A percentile compares a stretch with the other conserved stretches of the same genome.
These are phyloP conservation scores for barley (Hordeum vulgare) DNA, from an alignment of 176 grass and related monocot genomes.

Conservation along the genomic window MorexV3_pseudomolecules_assembly NC_058518.1:477667073-477667572, in stretches of 20 bases:
- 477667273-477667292: neutral
- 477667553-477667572: slow-evolving; percentile 18
- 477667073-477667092: slow-evolving; percentile 14
- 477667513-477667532: slow-evolving; percentile 60
- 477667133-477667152: slow-evolving; percentile 4
- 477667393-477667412: slow-evolving; percentile 50
- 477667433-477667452: slow-evolving; percentile 14
- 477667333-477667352: slow-evolving; percentile 43
- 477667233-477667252: neutral
- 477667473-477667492: neutral
- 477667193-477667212: slow-evolving; percentile 38
- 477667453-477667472: slow-evolving; percentile 6
- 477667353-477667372: slow-evolving; percentile 41
- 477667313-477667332: neutral
- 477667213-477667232: slow-evolving; percentile 5
- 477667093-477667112: neutral
- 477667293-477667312: neutral
- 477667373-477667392: slow-evolving; percentile 47
- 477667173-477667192: slow-evolving; percentile 7
- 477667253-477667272: neutral
- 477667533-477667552: slow-evolving; percentile 32
- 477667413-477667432: slow-evolving; percentile 48
- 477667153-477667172: slow-evolving; percentile 29
- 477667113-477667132: slow-evolving; percentile 20
- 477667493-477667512: slow-evolving; percentile 20